These are phyloP conservation scores for Agrocybe pediades DNA, from an alignment of 768 basidiomycete species.

Conservation along the genomic window DNA sequence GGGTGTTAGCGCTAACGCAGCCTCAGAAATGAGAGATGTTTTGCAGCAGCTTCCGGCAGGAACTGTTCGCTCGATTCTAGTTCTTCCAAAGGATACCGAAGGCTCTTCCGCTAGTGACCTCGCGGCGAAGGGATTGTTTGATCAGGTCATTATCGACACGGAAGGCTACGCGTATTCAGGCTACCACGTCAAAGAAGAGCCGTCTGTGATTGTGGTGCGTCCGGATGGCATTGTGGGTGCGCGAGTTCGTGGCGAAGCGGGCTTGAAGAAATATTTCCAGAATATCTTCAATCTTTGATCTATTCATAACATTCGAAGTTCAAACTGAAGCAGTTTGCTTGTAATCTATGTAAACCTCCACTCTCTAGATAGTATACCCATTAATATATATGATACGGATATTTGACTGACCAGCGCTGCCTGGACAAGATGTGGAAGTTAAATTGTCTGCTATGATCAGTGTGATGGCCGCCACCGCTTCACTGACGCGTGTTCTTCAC, in stretches of 20 bases:
- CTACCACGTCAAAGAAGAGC: constrained; percentile 9
- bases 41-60: constrained; percentile 10
- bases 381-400: too few species aligned
- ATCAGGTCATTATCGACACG: constrained; percentile 10
- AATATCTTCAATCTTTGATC: constrained; percentile 8
- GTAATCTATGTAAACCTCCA: too few species aligned
- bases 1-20: neutral
- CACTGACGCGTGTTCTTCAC: too few species aligned
- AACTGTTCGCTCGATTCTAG: constrained; percentile 7
- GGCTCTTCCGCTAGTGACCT: neutral
- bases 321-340: too few species aligned
- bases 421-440: too few species aligned
- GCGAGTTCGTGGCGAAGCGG: constrained; percentile 7
- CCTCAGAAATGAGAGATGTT: neutral
- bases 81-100: constrained; percentile 6
- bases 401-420: too few species aligned
- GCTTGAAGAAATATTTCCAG: constrained; percentile 16
- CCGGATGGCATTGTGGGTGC: constrained; percentile 23
- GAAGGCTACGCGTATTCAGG: constrained; percentile 17
- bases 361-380: too few species aligned
- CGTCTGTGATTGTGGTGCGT: constrained; percentile 13
- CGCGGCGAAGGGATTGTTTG: constrained; percentile 1
- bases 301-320: too few species aligned
- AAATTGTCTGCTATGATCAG: too few species aligned
- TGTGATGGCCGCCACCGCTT: too few species aligned